Conservation (phyloP, 73 alveolate genomes). For the Urostyla sp. region DNA sequence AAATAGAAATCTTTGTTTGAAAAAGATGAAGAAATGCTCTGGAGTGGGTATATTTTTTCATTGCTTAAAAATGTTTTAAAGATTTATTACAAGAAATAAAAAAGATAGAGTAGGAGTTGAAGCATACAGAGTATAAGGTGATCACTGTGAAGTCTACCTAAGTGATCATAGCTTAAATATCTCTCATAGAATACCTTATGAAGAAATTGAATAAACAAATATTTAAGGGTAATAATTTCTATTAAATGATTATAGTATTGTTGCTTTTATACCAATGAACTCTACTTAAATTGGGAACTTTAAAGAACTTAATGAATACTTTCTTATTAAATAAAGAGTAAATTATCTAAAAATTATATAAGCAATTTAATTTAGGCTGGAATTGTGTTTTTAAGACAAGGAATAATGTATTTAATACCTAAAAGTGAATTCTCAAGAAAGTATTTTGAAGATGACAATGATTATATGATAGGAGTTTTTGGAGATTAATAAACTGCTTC, state of each 20-base stretch:
- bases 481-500: conserved; percentile 37
- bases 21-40: conserved; percentile 36
- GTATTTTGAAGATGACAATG: conserved; percentile 23
- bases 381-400: conserved; percentile 45
- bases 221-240: conserved; percentile 36
- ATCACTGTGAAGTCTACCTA: conserved; percentile 29
- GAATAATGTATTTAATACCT: conserved; percentile 49
- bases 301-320: conserved; percentile 30
- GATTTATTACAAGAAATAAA: conserved; percentile 57
- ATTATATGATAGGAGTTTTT: conserved; percentile 52
- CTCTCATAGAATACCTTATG: conserved; percentile 40
- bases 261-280: conserved; percentile 34
- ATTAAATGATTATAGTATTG: conserved; percentile 8
- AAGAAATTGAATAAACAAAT: conserved; percentile 29
- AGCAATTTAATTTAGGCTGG: conserved; percentile 26
- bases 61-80: not conserved
- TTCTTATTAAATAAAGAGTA: conserved; percentile 44
- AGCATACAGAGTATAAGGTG: conserved; percentile 50
- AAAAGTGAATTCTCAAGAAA: conserved; percentile 14
- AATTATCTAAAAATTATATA: not conserved
- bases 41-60: conserved; percentile 42
- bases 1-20: conserved; percentile 29
- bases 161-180: conserved; percentile 42
- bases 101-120: conserved; percentile 58
- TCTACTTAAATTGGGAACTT: conserved; percentile 41